A percentile compares a stretch with the other conserved stretches of the same genome.
Conservation (phyloP, 139 green algal genomes). For the Closterium sp. region DNA sequence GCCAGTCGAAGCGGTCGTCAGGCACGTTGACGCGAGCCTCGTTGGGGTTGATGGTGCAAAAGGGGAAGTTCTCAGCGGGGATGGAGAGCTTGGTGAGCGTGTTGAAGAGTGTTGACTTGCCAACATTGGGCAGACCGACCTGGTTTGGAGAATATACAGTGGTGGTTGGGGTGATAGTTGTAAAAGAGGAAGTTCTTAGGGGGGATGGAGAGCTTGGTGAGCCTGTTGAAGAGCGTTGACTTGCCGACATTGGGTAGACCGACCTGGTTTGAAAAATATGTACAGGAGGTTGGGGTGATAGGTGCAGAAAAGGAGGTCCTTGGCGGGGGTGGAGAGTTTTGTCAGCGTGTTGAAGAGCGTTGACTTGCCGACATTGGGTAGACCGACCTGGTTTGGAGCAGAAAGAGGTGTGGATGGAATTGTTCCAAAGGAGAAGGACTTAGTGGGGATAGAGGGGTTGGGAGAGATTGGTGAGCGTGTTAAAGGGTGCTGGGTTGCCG, state of each 20-base stretch:
- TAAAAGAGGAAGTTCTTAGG: neutral
- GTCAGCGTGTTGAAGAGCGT: neutral
- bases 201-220: too few species aligned
- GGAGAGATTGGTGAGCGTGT: too few species aligned
- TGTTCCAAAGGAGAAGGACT: too few species aligned
- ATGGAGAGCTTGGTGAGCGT: constrained; percentile 48
- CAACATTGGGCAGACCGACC: constrained; percentile 96
- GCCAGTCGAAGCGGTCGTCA: constrained; percentile 94
- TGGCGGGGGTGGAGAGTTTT: neutral
- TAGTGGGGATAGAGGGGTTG: too few species aligned
- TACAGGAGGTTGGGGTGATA: too few species aligned
- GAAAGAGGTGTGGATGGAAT: too few species aligned
- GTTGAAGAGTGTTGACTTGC: constrained; percentile 71
- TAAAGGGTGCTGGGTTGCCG: too few species aligned
- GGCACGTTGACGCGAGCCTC: constrained; percentile 88
- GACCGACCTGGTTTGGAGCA: neutral
- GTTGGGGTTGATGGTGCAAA: constrained; percentile 80
- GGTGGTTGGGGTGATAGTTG: constrained; percentile 94
- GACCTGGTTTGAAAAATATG: neutral
- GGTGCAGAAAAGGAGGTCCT: neutral
- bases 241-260: neutral
- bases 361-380: neutral
- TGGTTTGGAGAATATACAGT: too few species aligned
- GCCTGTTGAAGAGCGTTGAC: too few species aligned
- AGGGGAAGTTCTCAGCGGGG: constrained; percentile 88